Evolutionary conservation across 768 basidiomycete species (phyloP), one percentile per base, ranked within the genome.

Genomic region (Boletus eberwhitei): DNA sequence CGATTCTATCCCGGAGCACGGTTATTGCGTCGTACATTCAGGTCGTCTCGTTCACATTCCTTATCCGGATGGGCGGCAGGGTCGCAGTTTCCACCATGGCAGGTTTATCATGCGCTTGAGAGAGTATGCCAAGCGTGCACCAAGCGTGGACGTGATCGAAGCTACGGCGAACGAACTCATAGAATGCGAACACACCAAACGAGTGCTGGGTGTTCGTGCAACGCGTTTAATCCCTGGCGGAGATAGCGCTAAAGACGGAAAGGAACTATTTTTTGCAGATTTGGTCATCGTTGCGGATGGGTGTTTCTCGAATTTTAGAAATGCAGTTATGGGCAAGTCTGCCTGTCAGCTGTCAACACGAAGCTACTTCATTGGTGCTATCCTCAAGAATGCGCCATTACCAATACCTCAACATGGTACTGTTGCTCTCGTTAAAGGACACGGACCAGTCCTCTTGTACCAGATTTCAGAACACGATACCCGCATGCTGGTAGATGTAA

Each of bases 71-170:
- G 74, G 71, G 3, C 68, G 82, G 52, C 81, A 91, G 62, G 95
- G 96, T 0, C 74, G 92, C 47, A 85, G 86, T 52, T 98, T 99
- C 70, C 96, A 98, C 73, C 96, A 98, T 69, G 97, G 97, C 5
- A 77, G 84, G 53, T 92, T 99, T 61, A 82, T 99, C 59, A 85
- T 87, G 79, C 77, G 80, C 22, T 73, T 99, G 44, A 78, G 97
- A 48, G 79, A 76, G 41, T 83, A 83, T 38, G 91, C 88, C 35
- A 75, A 64, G 50, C 70, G 65, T 31, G 86, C 86, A 9, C 69
- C 68, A 9, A 82, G 85, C 12, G 90, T 95, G 8, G 86, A 91
- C 45, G 76, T 94, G 39, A 77, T 95, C 19, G 93, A 98, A 70
- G 93, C 87, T 43, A 93, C 88, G 0, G 92, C 85, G 34, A 85